Percentiles rank a stretch among this genome's conserved stretches.
Evolutionary conservation across 1,284 basidiomycete species (phyloP).

Genomic region (Acaromyces ingoldii): DNA sequence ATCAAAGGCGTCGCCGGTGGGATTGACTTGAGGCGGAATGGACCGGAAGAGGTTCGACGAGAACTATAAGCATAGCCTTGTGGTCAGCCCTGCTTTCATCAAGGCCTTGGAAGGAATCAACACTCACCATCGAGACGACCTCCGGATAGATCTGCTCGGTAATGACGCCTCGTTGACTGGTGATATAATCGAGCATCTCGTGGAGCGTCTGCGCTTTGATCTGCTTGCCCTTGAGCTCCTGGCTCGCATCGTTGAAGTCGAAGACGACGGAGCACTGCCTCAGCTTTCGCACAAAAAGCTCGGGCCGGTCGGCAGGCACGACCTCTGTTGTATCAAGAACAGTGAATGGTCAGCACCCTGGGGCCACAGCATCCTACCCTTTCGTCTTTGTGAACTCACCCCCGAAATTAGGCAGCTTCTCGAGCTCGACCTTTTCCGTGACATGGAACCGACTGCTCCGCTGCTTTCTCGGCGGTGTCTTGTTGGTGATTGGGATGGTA

Average conservation of each 20-base stretch:
- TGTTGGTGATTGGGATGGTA: slow-evolving; percentile 44
- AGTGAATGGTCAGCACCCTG: background rate
- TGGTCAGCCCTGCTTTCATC: background rate
- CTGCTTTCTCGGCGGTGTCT: slow-evolving; percentile 50
- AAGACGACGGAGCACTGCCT: slow-evolving; percentile 94
- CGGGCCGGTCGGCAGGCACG: slow-evolving; percentile 76
- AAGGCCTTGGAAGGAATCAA: background rate
- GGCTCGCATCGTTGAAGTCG: slow-evolving; percentile 96
- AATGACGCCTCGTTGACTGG: slow-evolving; percentile 90
- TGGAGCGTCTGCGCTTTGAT: slow-evolving; percentile 96
- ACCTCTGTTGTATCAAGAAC: slow-evolving; percentile 64
- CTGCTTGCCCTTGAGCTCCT: slow-evolving; percentile 94
- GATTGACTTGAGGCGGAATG: slow-evolving; percentile 98
- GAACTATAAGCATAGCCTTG: slow-evolving; percentile 17
- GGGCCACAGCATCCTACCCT: no score
- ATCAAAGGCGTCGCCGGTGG: slow-evolving; percentile 95
- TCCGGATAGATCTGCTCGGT: slow-evolving; percentile 98
- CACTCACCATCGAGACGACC: slow-evolving; percentile 88
- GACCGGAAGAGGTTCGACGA: slow-evolving; percentile 94
- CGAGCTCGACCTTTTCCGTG: slow-evolving; percentile 91
- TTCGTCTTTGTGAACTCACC: no score
- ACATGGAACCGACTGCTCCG: slow-evolving; percentile 72
- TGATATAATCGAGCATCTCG: slow-evolving; percentile 99
- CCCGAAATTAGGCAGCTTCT: slow-evolving; percentile 85
- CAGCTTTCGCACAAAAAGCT: slow-evolving; percentile 89